Evolutionary conservation across 1,284 basidiomycete genomes (phyloP), one percentile per base, ranked within the genome.

Genomic region (Ustilago shanxiensis): DNA sequence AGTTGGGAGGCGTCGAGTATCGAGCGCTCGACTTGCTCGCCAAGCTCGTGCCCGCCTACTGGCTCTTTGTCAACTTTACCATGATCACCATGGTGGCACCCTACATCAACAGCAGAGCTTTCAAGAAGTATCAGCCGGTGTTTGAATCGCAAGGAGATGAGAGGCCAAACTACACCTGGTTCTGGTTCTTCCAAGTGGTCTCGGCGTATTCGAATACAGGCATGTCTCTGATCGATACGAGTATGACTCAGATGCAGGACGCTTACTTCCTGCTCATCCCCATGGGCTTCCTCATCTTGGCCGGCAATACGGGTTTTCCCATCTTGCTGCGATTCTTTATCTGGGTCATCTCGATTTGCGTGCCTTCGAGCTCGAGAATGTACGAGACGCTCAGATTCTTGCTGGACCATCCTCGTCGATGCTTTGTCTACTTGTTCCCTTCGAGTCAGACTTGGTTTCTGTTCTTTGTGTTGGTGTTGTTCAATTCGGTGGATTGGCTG

Each of bases 371-470:
- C 0, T 93, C 93, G 10, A 89, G 91, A 1, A 80, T 90, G 0
- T 89, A 91, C 66, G 94, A 97, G 87, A 95, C 95, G 0, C 88
- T 97, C 1, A 91, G 92, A 66, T 99, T 99, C 86, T 89, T 99
- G 7, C 90, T 99, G 20, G 95, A 98, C 83, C 96, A 98, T 83
- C 96, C 96, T n/a, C 90, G 95, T 26, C 90, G 95, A 67, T 89
- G 96, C 87, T 98, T 94, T 84, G 91, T 96, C 47, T 95, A 97
- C 86, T 90, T 99, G 8, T 98, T 99, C 82, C 96, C 96, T 0
- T 92, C 94, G 0, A 79, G 79, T 77, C 95, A 98, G 85, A 98
- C 95, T 1, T 96, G 95, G 94, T 94, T 95, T 80, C 89, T 98
- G 16, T 76, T 94, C 0, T 89, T 90, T 26, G 84, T 87, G 2